Percentiles rank a stretch among this genome's conserved stretches.
These are phyloP conservation scores for Pouteria glomerata DNA, from an alignment of 148 eudicot genomes.

Conservation along the genomic window DNA sequence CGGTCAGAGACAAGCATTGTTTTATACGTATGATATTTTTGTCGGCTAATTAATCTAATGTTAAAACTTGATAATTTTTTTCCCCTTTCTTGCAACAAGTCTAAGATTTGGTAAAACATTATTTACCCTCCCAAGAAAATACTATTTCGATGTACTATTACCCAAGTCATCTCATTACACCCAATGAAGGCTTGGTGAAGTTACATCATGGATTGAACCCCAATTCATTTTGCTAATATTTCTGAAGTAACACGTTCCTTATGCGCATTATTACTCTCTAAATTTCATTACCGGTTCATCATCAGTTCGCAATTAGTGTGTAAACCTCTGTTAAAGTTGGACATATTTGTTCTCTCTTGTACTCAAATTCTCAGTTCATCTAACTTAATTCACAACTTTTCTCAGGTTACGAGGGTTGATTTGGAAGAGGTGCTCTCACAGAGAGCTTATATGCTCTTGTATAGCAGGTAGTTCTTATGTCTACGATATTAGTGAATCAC, in stretches of 20 bases:
- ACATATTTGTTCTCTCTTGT: background rate
- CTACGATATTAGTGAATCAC: background rate
- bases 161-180: background rate
- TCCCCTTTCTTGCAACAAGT: no score
- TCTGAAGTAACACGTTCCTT: background rate
- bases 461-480: constrained; percentile 54
- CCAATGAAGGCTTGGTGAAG: background rate
- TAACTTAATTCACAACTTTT: constrained; percentile 2
- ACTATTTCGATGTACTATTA: background rate
- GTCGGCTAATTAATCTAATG: no score
- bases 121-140: no score
- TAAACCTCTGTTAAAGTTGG: background rate
- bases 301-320: background rate
- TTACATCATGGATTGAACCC: background rate
- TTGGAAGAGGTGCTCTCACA: constrained; percentile 90
- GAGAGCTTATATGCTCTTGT: constrained; percentile 97
- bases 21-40: background rate
- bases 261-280: background rate
- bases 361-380: background rate
- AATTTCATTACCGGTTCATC: background rate
- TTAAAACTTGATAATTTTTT: no score
- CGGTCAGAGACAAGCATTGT: background rate
- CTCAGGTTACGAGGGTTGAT: constrained; percentile 70
- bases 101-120: no score
- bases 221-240: background rate